Evolutionary conservation across 1,284 basidiomycete species (phyloP).

Genomic region (Naganishia sp.): DNA sequence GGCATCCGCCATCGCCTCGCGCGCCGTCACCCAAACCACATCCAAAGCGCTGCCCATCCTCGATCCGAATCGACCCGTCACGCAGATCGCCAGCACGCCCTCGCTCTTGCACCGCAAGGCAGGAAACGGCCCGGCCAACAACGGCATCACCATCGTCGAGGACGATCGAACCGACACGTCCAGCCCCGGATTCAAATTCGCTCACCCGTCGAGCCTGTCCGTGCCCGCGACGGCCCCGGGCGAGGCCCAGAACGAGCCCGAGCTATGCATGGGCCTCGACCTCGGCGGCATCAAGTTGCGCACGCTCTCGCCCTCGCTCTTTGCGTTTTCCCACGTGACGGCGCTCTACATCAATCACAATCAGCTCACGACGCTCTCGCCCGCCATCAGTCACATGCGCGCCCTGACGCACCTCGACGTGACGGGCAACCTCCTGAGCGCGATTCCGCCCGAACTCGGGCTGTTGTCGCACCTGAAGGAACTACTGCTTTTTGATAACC

Average conservation of each 20-base stretch:
- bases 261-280: constrained; percentile 85
- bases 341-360: constrained; percentile 99
- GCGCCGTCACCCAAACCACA: constrained; percentile 56
- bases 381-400: constrained; percentile 78
- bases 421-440: constrained; percentile 80
- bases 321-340: constrained; percentile 89
- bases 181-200: constrained; percentile 26
- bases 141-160: constrained; percentile 24
- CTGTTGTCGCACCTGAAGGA: constrained; percentile 89
- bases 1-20: constrained; percentile 59
- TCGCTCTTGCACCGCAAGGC: constrained; percentile 40
- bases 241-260: constrained; percentile 33
- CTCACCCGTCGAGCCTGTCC: constrained; percentile 40
- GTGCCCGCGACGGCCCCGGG: constrained; percentile 36
- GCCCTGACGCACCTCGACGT: constrained; percentile 90
- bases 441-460: constrained; percentile 84
- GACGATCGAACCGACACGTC: constrained; percentile 25
- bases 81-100: constrained; percentile 55
- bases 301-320: constrained; percentile 80
- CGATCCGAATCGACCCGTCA: constrained; percentile 44
- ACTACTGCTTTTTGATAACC: constrained; percentile 94
- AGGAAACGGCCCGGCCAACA: background rate
- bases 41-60: constrained; percentile 36
- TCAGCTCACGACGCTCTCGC: constrained; percentile 73
- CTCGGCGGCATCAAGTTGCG: constrained; percentile 95